Base-by-base conservation (phyloP, 306 rosid genomes). In the Astragalus membranaceus region DNA sequence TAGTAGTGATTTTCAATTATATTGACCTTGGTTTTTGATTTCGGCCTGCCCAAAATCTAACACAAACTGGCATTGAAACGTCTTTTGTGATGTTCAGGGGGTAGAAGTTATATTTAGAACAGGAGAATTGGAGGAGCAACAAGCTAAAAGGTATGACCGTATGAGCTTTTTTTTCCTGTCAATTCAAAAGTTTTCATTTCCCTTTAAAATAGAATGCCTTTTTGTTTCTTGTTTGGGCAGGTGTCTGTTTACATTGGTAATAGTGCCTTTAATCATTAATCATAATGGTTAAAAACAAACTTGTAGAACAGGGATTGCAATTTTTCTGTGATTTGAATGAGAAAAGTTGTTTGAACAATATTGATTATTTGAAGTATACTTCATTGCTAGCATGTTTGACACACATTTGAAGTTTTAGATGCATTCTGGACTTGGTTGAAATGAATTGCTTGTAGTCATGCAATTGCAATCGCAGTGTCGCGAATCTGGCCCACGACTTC, bases 61-160 rank as follows among this genome's bases (percentile, higher is more conserved):
- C 1, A 26, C 30, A 26, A 26, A 26, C 30, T 26, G 30, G 4
- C 30, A 26, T 26, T 72, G 0, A 63, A 33, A 55, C 26, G 13
- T 32, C 7, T 37, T 8, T 20, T 83, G 26, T 48, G 44, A 39
- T 64, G 47, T 49, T 64, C 81, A 94, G 99, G 99, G 99, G 26
- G 99, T 94, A 46, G 84, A 86, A 83, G 86, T 94, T 78, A 80
- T 94, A 75, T 85, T 69, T 79, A 86, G 99, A 80, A 94, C 99
- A 15, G 81, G 32, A 79, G 99, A 88, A 73, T 78, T 94, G 59
- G 99, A 94, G 79, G 99, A 94, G 80, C 88, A 82, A 64, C 99
- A 94, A 86, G 89, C 97, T 51, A 88, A 80, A 75, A 94, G 99
- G 98, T 92, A 43, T 20, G 23, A 20, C 23, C 23, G 23, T 20